Evolutionary conservation across 768 basidiomycete species (phyloP).

Genomic region (Mycena amicta): DNA sequence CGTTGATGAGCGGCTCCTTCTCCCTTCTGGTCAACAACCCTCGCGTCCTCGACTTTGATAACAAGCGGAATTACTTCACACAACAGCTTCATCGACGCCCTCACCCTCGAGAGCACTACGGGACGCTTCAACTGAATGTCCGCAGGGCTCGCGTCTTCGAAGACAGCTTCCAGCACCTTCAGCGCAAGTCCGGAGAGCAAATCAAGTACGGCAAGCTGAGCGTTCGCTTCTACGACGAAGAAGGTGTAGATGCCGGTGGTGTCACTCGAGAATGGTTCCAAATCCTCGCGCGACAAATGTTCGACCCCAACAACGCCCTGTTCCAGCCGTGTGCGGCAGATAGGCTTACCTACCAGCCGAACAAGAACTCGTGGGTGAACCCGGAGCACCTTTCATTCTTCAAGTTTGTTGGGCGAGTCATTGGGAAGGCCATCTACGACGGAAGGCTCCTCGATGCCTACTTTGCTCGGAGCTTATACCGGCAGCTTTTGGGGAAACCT

Average conservation of each 20-base stretch:
- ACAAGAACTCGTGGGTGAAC: conserved; percentile 92
- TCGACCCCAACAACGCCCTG: conserved; percentile 96
- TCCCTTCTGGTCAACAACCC: conserved; percentile 95
- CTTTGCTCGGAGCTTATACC: conserved; percentile 95
- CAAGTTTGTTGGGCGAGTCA: conserved; percentile 97
- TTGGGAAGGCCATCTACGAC: conserved; percentile 97
- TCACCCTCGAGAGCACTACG: conserved; percentile 76
- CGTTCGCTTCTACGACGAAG: conserved; percentile 94
- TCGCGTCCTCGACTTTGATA: conserved; percentile 97
- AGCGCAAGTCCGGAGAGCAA: conserved; percentile 89
- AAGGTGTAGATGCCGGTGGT: conserved; percentile 97
- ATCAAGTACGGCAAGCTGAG: conserved; percentile 98
- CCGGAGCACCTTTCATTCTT: conserved; percentile 96
- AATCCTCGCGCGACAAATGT: conserved; percentile 97
- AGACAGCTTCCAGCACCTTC: conserved; percentile 93
- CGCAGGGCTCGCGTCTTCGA: conserved; percentile 93
- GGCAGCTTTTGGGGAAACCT: conserved; percentile 90
- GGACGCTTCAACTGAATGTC: conserved; percentile 85
- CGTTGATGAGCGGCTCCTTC: conserved; percentile 97
- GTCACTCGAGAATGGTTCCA: conserved; percentile 99
- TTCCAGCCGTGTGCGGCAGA: conserved; percentile 99
- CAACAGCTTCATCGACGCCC: conserved; percentile 89
- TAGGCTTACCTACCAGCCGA: conserved; percentile 93
- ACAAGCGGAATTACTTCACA: conserved; percentile 95
- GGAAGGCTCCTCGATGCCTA: conserved; percentile 96